phyloP scores from a whole-genome alignment of 805 yeast genomes.

The Metschnikowia kunwiensis region DNA sequence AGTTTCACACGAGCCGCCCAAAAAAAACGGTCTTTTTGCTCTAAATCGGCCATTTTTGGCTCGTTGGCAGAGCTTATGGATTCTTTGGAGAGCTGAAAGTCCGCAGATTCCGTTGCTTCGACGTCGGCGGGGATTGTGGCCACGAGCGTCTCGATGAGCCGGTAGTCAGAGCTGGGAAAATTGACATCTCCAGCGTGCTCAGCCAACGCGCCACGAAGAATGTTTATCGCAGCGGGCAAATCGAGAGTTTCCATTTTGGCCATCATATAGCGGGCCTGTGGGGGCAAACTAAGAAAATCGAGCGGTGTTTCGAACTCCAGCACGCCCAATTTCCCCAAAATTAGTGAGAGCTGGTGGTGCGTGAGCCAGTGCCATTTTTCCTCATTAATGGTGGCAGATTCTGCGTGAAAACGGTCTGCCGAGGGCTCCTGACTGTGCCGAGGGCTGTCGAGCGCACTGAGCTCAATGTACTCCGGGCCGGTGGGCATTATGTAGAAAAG shows the following conservation, averaged over 20 bases:
- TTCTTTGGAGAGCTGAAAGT: neutral
- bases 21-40: neutral
- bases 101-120: neutral
- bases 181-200: constrained; percentile 35
- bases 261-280: constrained; percentile 24
- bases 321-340: constrained; percentile 16
- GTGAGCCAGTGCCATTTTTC: constrained; percentile 7
- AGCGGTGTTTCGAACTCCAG: constrained; percentile 5
- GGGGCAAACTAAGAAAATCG: constrained; percentile 8
- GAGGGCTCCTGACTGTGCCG: neutral
- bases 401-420: neutral
- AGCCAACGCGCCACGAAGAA: constrained; percentile 33
- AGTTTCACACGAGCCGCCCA: constrained; percentile 36
- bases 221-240: constrained; percentile 26
- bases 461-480: constrained; percentile 14
- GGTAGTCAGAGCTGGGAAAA: constrained; percentile 29
- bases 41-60: neutral
- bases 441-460: constrained; percentile 5
- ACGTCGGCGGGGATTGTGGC: constrained; percentile 15
- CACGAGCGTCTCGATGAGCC: constrained; percentile 25
- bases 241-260: constrained; percentile 25
- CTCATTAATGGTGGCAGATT: neutral
- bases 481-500: constrained; percentile 10
- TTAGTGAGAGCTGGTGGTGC: constrained; percentile 3
- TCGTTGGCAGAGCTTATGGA: neutral